Percentiles rank a stretch among this genome's conserved stretches.
These are phyloP conservation scores for Anacardium occidentale DNA, from an alignment of 345 rosid species.

Conservation along the genomic window DNA sequence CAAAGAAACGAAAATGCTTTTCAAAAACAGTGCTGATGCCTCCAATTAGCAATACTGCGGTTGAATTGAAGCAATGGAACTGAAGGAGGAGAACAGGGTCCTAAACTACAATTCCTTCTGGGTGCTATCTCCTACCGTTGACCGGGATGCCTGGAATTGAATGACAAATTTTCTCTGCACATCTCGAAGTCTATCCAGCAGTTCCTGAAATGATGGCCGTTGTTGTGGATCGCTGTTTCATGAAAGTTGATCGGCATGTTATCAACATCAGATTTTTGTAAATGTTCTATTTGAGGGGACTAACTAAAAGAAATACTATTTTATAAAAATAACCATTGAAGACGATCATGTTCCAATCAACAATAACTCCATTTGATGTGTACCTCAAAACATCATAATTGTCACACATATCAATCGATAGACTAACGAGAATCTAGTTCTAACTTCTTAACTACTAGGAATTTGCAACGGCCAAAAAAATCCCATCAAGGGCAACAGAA, in stretches of 20 bases:
- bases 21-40: not conserved
- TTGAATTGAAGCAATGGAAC: not conserved
- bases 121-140: conserved; percentile 38
- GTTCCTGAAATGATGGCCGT: conserved; percentile 86
- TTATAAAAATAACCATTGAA: not conserved
- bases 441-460: not conserved
- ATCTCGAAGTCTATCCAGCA: conserved; percentile 77
- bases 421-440: not conserved
- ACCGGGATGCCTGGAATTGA: conserved; percentile 73
- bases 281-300: not conserved
- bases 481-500: not conserved
- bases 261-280: conserved; percentile 5
- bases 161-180: conserved; percentile 60
- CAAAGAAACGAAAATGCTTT: conserved; percentile 5
- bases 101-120: conserved; percentile 42
- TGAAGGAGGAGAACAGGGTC: not conserved
- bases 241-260: conserved; percentile 16
- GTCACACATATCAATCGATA: not conserved
- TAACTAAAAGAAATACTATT: not conserved
- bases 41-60: not conserved
- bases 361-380: not conserved
- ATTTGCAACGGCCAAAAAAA: not conserved
- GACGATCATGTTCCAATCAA: not conserved
- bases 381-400: not conserved
- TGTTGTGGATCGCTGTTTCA: conserved; percentile 60